A percentile compares a stretch with the other conserved stretches of the same genome.
phyloP scores from a whole-genome alignment of 2,329 filamentous ascomycete species.

The Dactylellina sp. region DNA sequence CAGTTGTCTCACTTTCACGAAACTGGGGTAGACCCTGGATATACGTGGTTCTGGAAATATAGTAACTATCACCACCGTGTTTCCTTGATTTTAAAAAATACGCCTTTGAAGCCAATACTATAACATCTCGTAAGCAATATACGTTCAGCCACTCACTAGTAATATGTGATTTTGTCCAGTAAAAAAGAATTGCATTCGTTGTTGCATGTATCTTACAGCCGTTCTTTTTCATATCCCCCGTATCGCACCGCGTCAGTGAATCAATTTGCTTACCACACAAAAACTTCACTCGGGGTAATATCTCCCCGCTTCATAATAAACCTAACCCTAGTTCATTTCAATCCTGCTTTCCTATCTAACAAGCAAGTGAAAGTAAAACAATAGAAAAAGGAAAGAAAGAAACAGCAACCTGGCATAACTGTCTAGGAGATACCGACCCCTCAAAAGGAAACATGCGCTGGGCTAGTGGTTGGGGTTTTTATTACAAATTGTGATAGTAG shows the following conservation, averaged over 20 bases:
- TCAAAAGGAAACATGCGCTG: no score
- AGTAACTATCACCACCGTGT: no score
- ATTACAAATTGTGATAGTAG: slow-evolving; percentile 5
- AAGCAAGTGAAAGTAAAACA: not conserved
- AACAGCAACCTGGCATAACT: not conserved
- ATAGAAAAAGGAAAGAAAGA: slow-evolving; percentile 43
- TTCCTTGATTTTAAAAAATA: no score
- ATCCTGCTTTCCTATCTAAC: not conserved
- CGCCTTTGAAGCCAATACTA: no score
- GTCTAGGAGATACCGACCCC: no score
- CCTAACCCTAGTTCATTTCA: not conserved
- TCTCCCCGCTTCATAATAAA: not conserved
- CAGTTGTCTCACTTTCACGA: slow-evolving; percentile 33
- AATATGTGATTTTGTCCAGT: slow-evolving; percentile 6
- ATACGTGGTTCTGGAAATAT: not conserved
- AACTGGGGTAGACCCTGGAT: slow-evolving; percentile 6
- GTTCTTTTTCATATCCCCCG: not conserved
- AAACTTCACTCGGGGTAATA: slow-evolving; percentile 12
- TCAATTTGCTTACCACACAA: slow-evolving; percentile 14
- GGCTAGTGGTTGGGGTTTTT: no score
- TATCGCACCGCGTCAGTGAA: not conserved
- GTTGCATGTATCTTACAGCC: slow-evolving; percentile 1
- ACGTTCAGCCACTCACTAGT: not conserved
- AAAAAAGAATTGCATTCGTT: not conserved
- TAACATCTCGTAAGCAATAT: not conserved